A percentile compares a stretch with the other conserved stretches of the same genome.
Conservation (phyloP, 2,329 filamentous ascomycete species). For the Biscogniauxia mediterranea region DNA sequence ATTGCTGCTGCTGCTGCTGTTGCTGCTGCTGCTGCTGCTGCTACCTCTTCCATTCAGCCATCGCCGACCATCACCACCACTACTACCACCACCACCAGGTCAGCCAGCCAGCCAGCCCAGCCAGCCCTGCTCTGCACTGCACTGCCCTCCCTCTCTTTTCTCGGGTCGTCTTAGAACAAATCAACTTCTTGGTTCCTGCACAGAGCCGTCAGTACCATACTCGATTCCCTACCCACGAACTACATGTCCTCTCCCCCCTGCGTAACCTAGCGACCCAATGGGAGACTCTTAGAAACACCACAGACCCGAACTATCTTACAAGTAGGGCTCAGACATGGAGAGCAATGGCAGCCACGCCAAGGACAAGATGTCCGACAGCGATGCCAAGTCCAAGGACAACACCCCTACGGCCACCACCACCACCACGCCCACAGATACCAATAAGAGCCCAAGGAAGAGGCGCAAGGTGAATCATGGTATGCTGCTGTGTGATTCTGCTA, state of each 20-base stretch:
- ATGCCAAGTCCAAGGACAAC: constrained; percentile 37
- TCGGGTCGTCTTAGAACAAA: constrained; percentile 26
- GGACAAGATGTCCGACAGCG: constrained; percentile 39
- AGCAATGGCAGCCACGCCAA: constrained; percentile 38
- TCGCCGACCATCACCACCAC: background rate
- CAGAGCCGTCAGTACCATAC: constrained; percentile 39
- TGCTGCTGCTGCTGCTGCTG: too few species aligned
- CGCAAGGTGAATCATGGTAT: constrained; percentile 88
- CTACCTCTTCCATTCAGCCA: background rate
- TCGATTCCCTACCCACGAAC: constrained; percentile 39
- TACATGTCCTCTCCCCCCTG: constrained; percentile 36
- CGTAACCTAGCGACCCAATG: constrained; percentile 46
- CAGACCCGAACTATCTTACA: constrained; percentile 34
- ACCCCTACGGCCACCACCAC: constrained; percentile 28
- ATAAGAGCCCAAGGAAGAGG: constrained; percentile 72
- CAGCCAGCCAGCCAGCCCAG: background rate
- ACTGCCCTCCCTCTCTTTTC: background rate
- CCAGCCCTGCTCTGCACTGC: too few species aligned
- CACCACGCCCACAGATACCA: constrained; percentile 32
- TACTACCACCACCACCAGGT: background rate
- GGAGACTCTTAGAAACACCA: constrained; percentile 36
- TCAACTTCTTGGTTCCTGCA: constrained; percentile 37
- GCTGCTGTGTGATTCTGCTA: constrained; percentile 43
- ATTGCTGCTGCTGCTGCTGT: background rate
- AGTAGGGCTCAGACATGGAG: constrained; percentile 31